Base-by-base conservation (phyloP, 2,329 filamentous ascomycete genomes). In the Fusarium aywerte region DNA sequence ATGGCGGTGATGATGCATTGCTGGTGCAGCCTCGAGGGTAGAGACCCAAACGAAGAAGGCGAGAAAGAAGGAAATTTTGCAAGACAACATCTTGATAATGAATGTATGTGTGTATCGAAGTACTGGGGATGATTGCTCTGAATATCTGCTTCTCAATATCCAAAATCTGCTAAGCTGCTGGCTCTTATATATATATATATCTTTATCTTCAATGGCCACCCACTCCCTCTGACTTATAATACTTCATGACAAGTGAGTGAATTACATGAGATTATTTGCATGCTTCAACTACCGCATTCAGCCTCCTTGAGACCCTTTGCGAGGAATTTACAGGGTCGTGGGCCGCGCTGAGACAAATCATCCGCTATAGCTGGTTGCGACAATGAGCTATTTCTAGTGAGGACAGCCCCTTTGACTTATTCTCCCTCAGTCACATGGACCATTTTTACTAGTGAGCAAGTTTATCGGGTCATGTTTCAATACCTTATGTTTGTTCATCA, bases 11-110 rank as follows among this genome's bases (percentile, higher is more conserved):
- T 58, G 62, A n/a, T 68, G 65, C 51, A 59, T 54, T 12, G 71
- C 49, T 18, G 75, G 75, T 25, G 70, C 73, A 18, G 74, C 75
- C 21, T 75, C 53, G 3, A 71, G 54, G 23, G 67, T 51, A 16
- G 70, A 58, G 36, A 69, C 58, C 63, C 73, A 73, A 31, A 73
- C 42, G 35, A 69, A 67, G 29, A 74, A 48, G 57, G 65, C 38
- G 12, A 71, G 23, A 40, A 60, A 67, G 32, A 68, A 57, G 27
- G 73, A 62, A 7, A 63, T 33, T 16, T 51, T 67, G 39, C 60
- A 57, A 20, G 58, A 62, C 35, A 59, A n/a, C 73, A 74, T 74
- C 50, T 42, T 62, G 23, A 15, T 7, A 27, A 27, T 27, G 27
- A 27, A 15, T 20, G 25, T 29, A 11, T 44, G 12, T 20, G 11